phyloP scores from a whole-genome alignment of 495 filamentous ascomycete genomes.

The Rostrohypoxylon terebratum region DNA sequence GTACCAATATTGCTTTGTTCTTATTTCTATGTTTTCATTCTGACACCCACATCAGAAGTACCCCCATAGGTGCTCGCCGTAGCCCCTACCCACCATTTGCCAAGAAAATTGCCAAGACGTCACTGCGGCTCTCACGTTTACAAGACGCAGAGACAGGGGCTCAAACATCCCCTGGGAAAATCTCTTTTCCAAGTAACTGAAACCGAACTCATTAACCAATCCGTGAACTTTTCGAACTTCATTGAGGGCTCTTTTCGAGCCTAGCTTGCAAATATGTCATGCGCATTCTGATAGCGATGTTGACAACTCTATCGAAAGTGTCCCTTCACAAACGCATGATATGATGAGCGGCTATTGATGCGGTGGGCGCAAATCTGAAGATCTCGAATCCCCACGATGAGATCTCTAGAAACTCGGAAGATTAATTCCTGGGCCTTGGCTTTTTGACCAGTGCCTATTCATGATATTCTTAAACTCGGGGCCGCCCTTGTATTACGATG shows the following conservation, averaged over 20 bases:
- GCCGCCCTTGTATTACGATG: neutral
- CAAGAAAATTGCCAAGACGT: constrained; percentile 33
- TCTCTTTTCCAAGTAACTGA: constrained; percentile 29
- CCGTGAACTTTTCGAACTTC: neutral
- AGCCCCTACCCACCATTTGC: constrained; percentile 10
- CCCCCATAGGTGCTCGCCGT: neutral
- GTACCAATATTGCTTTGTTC: too few relatives aligned
- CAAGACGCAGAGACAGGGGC: constrained; percentile 24
- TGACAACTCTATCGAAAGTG: neutral
- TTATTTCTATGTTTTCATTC: too few relatives aligned
- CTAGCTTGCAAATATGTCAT: constrained; percentile 16
- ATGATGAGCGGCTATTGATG: constrained; percentile 26
- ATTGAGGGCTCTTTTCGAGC: constrained; percentile 7
- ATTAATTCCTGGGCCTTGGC: neutral
- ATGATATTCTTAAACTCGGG: neutral
- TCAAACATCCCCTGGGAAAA: constrained; percentile 41
- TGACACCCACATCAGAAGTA: too few relatives aligned
- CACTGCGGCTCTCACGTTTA: constrained; percentile 15
- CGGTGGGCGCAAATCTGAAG: constrained; percentile 15
- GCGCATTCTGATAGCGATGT: neutral
- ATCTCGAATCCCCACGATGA: constrained; percentile 10
- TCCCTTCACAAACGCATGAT: constrained; percentile 3
- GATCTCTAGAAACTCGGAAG: constrained; percentile 19
- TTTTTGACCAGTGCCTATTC: neutral
- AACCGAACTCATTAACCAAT: constrained; percentile 34